phyloP scores from a whole-genome alignment of 2,329 filamentous ascomycete species.

The Rhinocladiella mackenziei region DNA sequence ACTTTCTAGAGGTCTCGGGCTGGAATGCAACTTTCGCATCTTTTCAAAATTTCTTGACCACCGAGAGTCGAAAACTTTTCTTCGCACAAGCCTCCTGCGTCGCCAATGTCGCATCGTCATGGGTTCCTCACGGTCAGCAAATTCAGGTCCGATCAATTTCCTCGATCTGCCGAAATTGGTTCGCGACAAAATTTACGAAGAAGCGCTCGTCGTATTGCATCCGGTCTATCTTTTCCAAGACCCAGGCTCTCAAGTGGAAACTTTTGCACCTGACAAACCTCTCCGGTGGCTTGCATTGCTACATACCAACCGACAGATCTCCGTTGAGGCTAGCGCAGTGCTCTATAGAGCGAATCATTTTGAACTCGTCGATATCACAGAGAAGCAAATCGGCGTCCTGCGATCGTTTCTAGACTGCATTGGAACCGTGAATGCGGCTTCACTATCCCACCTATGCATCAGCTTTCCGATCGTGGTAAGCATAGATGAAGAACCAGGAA shows the following conservation, averaged over 20 bases:
- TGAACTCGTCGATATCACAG: background rate
- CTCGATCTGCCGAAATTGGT: background rate
- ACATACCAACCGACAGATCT: conserved; percentile 1
- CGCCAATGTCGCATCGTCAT: background rate
- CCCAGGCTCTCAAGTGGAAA: background rate
- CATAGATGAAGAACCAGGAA: background rate
- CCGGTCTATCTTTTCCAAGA: background rate
- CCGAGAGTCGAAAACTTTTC: background rate
- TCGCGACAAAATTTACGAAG: background rate
- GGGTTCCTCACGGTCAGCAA: background rate
- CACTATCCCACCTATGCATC: background rate
- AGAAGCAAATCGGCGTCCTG: background rate
- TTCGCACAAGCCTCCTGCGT: no score
- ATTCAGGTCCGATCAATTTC: background rate
- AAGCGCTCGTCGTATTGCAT: background rate
- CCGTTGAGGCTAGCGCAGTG: background rate
- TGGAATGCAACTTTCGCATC: no score
- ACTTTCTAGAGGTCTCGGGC: no score
- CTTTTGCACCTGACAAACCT: conserved; percentile 1
- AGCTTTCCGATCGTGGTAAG: background rate
- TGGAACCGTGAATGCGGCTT: background rate
- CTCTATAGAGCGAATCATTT: background rate
- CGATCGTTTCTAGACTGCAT: background rate
- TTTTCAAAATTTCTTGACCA: background rate
- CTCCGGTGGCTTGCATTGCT: background rate